Base-by-base conservation (phyloP, 2,329 filamentous ascomycete genomes). In the Diplocarpon rosae region DNA sequence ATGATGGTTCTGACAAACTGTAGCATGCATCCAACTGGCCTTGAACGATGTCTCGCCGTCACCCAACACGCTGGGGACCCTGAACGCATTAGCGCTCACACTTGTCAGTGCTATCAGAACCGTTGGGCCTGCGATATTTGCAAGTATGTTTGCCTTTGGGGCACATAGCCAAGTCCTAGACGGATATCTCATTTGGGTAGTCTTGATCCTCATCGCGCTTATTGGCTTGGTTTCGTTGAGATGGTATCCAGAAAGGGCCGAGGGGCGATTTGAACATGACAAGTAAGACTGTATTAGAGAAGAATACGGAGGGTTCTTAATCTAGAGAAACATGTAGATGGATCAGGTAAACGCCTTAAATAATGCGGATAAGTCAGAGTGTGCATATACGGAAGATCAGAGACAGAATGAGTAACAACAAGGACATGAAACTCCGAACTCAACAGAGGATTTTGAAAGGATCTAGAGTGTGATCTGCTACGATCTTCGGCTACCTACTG, bases 41-140 rank as follows among this genome's bases (percentile, higher is more conserved):
- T 58, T 90, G 28, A 90, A 90, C 61, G 83, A 89, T 46, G 75
- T 83, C 2, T 72, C 79, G 0, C 85, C 85, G 0, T 76, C 70
- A 9, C 71, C 76, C 1, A 67, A 69, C 34, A 73, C 77, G 0
- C 66, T 90, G 9, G 84, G 80, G 0, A 86, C 77, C 0, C 65
- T 92, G 24, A 90, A 90, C 54, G 80, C 80, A 0, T 54, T 86
- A 1, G 73, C 76, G 0, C 65, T 90, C 46, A 81, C 82, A 0
- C 56, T 77, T 0, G 63, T 68, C 0, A 79, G 77, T 50, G 79
- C 66, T 0, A 65, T 85, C 27, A 69, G 85, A 12, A 72, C 84
- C 0, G 68, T 89, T 33, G 71, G 73, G 0, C 85, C 85, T 0
- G 81, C 76, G 0, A 55, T 78, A 0, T 79, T 83, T 35, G 74